Percentiles rank a stretch among this genome's conserved stretches.
These are phyloP conservation scores for Hibiscus syriacus DNA, from an alignment of 345 rosid genomes.

Conservation along the genomic window DNA sequence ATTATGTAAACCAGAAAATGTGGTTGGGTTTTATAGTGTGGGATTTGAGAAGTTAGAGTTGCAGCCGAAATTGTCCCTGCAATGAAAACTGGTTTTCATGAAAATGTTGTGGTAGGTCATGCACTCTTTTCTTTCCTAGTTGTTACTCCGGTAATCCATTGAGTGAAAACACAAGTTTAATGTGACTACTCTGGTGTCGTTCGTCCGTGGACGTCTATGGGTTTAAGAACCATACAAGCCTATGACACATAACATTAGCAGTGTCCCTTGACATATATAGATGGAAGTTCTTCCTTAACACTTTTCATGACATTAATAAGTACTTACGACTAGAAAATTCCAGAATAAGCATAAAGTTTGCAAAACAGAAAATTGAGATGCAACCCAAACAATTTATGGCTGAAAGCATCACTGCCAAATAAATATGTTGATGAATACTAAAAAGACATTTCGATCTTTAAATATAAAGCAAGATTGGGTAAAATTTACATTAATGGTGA, in stretches of 20 bases:
- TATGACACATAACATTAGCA: too few relatives aligned
- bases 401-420: too few relatives aligned
- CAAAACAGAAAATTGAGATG: too few relatives aligned
- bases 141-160: neutral
- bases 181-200: neutral
- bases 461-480: neutral
- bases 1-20: neutral
- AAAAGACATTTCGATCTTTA: neutral
- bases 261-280: too few relatives aligned
- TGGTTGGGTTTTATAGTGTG: neutral
- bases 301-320: neutral
- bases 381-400: too few relatives aligned
- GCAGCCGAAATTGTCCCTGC: neutral
- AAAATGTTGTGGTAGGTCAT: neutral
- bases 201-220: neutral
- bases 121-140: neutral
- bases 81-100: neutral
- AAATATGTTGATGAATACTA: neutral
- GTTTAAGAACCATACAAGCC: neutral
- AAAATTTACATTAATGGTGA: neutral
- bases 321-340: too few relatives aligned
- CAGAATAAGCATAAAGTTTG: too few relatives aligned
- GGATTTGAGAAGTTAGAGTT: neutral
- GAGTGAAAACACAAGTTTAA: neutral
- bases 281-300: neutral